Conservation (phyloP, 1,139 yeast genomes). For the Scheffersomyces stambukii region DNA sequence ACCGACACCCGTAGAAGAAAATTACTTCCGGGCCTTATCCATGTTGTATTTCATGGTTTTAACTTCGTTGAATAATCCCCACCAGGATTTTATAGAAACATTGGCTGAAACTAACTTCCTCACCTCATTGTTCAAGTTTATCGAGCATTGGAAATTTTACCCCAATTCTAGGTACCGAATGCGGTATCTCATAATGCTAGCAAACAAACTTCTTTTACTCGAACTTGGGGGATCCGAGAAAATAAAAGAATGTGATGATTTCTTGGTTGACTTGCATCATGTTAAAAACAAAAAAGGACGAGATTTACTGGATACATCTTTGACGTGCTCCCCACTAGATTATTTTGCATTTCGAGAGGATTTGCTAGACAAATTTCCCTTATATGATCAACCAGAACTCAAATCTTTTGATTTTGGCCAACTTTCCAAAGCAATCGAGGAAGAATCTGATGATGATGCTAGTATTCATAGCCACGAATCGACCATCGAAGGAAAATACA, state of each 20-base stretch:
- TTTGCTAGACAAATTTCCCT: conserved; percentile 69
- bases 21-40: conserved; percentile 43
- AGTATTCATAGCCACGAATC: conserved; percentile 4
- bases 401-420: conserved; percentile 16
- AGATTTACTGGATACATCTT: conserved; percentile 16
- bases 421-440: conserved; percentile 11
- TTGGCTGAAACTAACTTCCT: conserved; percentile 35
- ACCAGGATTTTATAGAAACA: conserved; percentile 13
- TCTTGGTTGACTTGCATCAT: conserved; percentile 40
- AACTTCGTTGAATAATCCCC: conserved; percentile 16
- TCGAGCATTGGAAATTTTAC: conserved; percentile 68
- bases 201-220: conserved; percentile 57
- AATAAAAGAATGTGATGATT: conserved; percentile 45
- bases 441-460: conserved; percentile 1
- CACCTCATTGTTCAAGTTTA: conserved; percentile 41
- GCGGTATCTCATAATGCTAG: conserved; percentile 52
- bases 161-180: conserved; percentile 25
- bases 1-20: conserved; percentile 1
- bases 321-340: conserved; percentile 71
- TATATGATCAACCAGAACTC: conserved; percentile 31
- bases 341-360: conserved; percentile 78
- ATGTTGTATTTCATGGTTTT: conserved; percentile 48
- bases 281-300: conserved; percentile 30
- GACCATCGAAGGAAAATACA: conserved; percentile 20
- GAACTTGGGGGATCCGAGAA: conserved; percentile 59